phyloP scores from a whole-genome alignment of 768 basidiomycete genomes.

The Lentinula sp. region DNA sequence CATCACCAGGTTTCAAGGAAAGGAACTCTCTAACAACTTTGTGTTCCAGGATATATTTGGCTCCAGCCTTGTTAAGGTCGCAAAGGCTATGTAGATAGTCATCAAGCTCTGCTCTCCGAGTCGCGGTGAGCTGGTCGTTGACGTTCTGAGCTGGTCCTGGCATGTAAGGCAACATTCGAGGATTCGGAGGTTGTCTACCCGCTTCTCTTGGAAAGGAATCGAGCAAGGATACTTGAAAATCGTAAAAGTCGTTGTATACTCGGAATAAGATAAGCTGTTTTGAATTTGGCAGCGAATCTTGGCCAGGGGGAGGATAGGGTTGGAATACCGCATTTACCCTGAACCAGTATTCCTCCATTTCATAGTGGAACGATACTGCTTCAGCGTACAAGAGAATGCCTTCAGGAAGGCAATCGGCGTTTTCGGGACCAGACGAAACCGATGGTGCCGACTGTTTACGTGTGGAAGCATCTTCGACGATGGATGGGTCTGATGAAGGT shows the following conservation, averaged over 20 bases:
- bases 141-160: conserved; percentile 87
- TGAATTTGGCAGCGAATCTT: conserved; percentile 52
- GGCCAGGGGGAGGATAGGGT: conserved; percentile 63
- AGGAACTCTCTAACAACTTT: conserved; percentile 79
- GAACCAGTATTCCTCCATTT: conserved; percentile 98
- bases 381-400: conserved; percentile 83
- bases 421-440: conserved; percentile 28
- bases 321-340: conserved; percentile 86
- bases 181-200: conserved; percentile 60
- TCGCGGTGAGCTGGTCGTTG: conserved; percentile 76
- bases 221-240: conserved; percentile 88
- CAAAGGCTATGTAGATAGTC: conserved; percentile 83
- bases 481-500: conserved; percentile 13
- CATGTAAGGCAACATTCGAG: conserved; percentile 92
- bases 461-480: conserved; percentile 21
- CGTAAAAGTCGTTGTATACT: conserved; percentile 97
- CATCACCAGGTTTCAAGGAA: conserved; percentile 80
- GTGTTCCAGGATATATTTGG: conserved; percentile 78
- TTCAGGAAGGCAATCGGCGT: conserved; percentile 55
- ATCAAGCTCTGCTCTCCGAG: conserved; percentile 78
- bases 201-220: conserved; percentile 88
- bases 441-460: conserved; percentile 15
- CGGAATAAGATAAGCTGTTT: conserved; percentile 86
- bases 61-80: conserved; percentile 56
- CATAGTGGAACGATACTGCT: conserved; percentile 95